A percentile compares a stretch with the other conserved stretches of the same genome.
These are phyloP conservation scores for Chaetomium sp. DNA, from an alignment of 2,329 filamentous ascomycete species.

Conservation along the genomic window DNA sequence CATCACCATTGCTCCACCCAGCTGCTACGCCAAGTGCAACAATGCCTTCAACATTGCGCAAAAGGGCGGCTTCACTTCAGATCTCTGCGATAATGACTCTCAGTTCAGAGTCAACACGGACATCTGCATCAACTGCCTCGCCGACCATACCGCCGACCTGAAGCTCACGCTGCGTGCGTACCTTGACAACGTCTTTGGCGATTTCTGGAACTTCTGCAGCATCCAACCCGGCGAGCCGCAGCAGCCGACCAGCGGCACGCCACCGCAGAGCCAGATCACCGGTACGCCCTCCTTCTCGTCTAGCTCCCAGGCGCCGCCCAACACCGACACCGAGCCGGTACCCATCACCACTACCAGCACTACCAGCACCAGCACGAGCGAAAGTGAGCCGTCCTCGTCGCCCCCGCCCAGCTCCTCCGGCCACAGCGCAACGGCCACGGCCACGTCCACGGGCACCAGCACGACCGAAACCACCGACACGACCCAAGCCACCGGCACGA, in stretches of 20 bases:
- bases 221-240: constrained; percentile 7
- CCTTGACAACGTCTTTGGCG: constrained; percentile 33
- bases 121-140: constrained; percentile 40
- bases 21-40: constrained; percentile 51
- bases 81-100: constrained; percentile 42
- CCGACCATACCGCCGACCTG: constrained; percentile 17
- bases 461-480: not conserved
- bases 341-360: constrained; percentile 13
- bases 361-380: not conserved
- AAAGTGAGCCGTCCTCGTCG: not conserved
- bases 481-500: not conserved
- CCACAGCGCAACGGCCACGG: not conserved
- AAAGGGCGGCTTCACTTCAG: constrained; percentile 38
- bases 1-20: constrained; percentile 33
- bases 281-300: constrained; percentile 8
- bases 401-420: not conserved
- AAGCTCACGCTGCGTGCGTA: constrained; percentile 31
- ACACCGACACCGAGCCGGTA: constrained; percentile 14
- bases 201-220: constrained; percentile 43
- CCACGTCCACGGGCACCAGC: not conserved
- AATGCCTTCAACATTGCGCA: constrained; percentile 41
- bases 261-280: constrained; percentile 17
- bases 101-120: constrained; percentile 34
- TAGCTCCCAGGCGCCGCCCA: constrained; percentile 15
- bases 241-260: constrained; percentile 18